Percentiles rank a stretch among this genome's conserved stretches.
Evolutionary conservation across 768 basidiomycete genomes (phyloP).

Genomic region (Lactarius akahatsu): DNA sequence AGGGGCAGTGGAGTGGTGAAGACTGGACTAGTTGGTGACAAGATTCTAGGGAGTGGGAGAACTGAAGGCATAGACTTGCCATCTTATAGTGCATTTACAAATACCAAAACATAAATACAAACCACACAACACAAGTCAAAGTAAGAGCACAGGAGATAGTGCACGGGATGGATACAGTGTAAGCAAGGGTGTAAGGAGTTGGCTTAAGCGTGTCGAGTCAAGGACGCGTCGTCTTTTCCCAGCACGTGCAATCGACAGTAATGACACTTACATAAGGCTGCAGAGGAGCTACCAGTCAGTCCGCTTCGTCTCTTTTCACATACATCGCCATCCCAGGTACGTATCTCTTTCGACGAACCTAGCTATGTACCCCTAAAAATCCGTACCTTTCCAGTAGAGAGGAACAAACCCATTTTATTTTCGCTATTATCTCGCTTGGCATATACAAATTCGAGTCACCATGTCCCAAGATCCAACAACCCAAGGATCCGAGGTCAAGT

Average conservation of each 20-base stretch:
- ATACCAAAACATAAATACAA: no score
- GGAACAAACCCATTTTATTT: slow-evolving; percentile 3
- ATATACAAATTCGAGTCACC: slow-evolving; percentile 1
- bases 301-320: slow-evolving; percentile 12
- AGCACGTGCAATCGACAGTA: slow-evolving; percentile 19
- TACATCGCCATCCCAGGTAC: slow-evolving; percentile 5
- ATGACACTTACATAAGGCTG: slow-evolving; percentile 5
- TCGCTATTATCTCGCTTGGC: background rate
- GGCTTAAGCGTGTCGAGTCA: background rate
- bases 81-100: no score
- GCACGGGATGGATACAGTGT: no score
- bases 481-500: slow-evolving; percentile 31
- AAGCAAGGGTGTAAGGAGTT: no score
- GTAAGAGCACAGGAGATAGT: no score
- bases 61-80: no score
- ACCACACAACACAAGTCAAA: no score
- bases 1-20: no score
- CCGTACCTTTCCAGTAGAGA: no score
- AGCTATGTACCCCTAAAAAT: background rate
- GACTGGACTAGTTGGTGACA: no score
- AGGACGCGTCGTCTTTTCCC: slow-evolving; percentile 16
- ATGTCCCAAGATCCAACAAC: slow-evolving; percentile 12
- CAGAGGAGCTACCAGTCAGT: slow-evolving; percentile 16
- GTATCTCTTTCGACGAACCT: background rate
- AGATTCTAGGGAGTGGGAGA: no score